Evolutionary conservation across 108 stramenopile genomes (phyloP).

Genomic region (Cylindrotheca closterium): DNA sequence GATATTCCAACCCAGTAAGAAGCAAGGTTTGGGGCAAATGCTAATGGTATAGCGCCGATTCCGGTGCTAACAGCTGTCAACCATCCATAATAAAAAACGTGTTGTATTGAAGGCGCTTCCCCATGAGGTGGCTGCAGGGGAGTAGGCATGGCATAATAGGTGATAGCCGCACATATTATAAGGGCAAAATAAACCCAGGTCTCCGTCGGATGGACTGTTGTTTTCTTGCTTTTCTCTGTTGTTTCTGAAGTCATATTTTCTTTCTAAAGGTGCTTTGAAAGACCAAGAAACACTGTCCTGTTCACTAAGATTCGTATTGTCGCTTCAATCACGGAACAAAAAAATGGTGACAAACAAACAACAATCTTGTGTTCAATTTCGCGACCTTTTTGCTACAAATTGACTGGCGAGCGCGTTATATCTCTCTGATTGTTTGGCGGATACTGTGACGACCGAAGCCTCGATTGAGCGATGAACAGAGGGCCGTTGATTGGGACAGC

Average conservation of each 20-base stretch:
- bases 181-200: conserved; percentile 32
- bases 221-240: conserved; percentile 1
- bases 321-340: too few species aligned
- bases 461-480: too few species aligned
- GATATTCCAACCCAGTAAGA: conserved; percentile 82
- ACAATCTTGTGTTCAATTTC: too few species aligned
- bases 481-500: too few species aligned
- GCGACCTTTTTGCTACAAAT: too few species aligned
- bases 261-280: neutral
- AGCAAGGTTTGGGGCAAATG: conserved; percentile 69
- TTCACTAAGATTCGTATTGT: neutral
- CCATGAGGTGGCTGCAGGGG: conserved; percentile 52
- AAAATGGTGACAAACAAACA: neutral
- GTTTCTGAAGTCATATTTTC: conserved; percentile 4
- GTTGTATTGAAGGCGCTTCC: conserved; percentile 58
- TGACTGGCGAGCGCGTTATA: too few species aligned
- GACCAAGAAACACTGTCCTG: neutral
- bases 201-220: conserved; percentile 17
- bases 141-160: conserved; percentile 37
- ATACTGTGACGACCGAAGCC: too few species aligned
- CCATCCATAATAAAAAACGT: conserved; percentile 98
- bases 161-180: conserved; percentile 18
- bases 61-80: conserved; percentile 94
- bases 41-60: conserved; percentile 91
- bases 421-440: too few species aligned